These are phyloP conservation scores for Secale cereale DNA, from an alignment of 176 grass and related monocot species.

Conservation along the genomic window DNA sequence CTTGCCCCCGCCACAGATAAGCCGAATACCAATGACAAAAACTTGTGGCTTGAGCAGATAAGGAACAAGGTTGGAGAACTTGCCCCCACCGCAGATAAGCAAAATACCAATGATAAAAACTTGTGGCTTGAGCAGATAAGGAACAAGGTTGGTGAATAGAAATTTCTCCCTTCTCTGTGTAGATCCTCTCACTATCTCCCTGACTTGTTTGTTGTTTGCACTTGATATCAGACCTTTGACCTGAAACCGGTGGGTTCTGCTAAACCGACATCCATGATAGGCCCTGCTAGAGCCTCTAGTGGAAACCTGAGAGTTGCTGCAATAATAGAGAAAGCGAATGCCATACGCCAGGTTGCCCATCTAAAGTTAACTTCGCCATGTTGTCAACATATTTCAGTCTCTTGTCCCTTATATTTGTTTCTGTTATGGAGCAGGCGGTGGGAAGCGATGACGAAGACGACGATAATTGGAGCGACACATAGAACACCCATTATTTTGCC, in stretches of 20 bases:
- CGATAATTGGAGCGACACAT: constrained; percentile 95
- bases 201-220: constrained; percentile 26
- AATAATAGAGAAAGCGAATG: constrained; percentile 95
- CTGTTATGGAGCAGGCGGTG: constrained; percentile 56
- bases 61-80: constrained; percentile 84
- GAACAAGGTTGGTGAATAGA: constrained; percentile 66
- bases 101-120: constrained; percentile 64
- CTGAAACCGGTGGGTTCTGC: constrained; percentile 60
- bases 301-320: constrained; percentile 89
- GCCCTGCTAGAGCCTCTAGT: constrained; percentile 45
- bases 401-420: background rate
- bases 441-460: constrained; percentile 94
- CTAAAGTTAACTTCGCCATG: background rate
- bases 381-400: background rate
- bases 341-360: constrained; percentile 76
- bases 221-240: constrained; percentile 66
- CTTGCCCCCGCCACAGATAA: constrained; percentile 40
- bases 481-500: background rate
- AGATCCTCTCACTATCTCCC: background rate
- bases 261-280: constrained; percentile 40
- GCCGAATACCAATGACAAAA: constrained; percentile 53
- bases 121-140: constrained; percentile 92
- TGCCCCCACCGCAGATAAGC: constrained; percentile 30
- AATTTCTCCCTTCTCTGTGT: background rate
- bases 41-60: constrained; percentile 94